Conservation (phyloP, 169 alveolate species). For the Plasmodium chabaudi region DNA sequence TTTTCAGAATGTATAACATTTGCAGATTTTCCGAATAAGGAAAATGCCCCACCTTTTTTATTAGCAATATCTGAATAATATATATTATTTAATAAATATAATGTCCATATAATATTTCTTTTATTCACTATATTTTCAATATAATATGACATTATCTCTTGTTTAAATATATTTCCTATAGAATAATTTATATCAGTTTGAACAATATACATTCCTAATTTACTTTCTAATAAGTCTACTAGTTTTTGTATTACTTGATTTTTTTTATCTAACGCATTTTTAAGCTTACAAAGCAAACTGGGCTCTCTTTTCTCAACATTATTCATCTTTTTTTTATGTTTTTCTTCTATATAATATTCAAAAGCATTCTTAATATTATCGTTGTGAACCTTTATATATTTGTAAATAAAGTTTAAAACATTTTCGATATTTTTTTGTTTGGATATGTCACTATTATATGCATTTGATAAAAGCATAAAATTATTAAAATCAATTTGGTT, state of each 20-base stretch:
- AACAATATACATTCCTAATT: slow-evolving; percentile 26
- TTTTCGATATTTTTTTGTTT: slow-evolving; percentile 37
- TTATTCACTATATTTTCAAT: slow-evolving; percentile 22
- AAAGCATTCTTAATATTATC: background rate
- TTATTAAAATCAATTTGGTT: slow-evolving; percentile 71
- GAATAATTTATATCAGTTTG: slow-evolving; percentile 67
- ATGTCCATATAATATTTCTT: slow-evolving; percentile 17
- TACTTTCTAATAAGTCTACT: slow-evolving; percentile 31
- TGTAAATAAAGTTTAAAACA: slow-evolving; percentile 23
- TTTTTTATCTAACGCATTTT: slow-evolving; percentile 22
- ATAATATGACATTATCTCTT: slow-evolving; percentile 31
- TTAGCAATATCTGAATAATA: slow-evolving; percentile 80
- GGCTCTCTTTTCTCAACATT: background rate
- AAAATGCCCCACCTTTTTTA: slow-evolving; percentile 79
- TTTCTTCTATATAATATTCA: background rate
- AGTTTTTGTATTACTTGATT: slow-evolving; percentile 39
- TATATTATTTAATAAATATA: slow-evolving; percentile 40
- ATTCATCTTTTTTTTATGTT: background rate
- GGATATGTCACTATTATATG: slow-evolving; percentile 42
- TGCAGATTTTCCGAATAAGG: slow-evolving; percentile 81
- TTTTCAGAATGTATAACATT: slow-evolving; percentile 81
- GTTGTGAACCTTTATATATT: slow-evolving; percentile 21
- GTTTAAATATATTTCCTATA: slow-evolving; percentile 34
- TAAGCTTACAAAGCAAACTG: slow-evolving; percentile 7
- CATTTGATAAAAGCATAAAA: slow-evolving; percentile 67